Percentiles rank a stretch among this genome's conserved stretches.
These are phyloP conservation scores for Gautieria morchelliformis DNA, from an alignment of 768 basidiomycete genomes.

Conservation along the genomic window DNA sequence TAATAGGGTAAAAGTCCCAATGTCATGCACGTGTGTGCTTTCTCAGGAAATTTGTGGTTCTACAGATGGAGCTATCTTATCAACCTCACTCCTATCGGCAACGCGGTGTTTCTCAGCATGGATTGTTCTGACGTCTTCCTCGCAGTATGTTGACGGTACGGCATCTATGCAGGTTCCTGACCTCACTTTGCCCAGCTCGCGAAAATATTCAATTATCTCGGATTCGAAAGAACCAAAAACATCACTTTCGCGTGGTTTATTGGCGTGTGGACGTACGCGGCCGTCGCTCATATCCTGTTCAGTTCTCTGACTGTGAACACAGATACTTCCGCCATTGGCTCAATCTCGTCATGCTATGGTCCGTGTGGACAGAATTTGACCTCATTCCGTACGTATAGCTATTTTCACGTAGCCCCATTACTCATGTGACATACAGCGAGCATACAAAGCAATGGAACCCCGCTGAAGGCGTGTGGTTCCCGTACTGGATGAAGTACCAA, in stretches of 20 bases:
- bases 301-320: background rate
- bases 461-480: constrained; percentile 57
- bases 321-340: constrained; percentile 94
- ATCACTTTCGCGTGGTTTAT: constrained; percentile 58
- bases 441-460: constrained; percentile 48
- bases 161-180: background rate
- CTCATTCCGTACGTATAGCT: constrained; percentile 56
- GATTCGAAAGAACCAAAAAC: constrained; percentile 52
- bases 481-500: constrained; percentile 73
- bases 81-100: constrained; percentile 81
- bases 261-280: constrained; percentile 66
- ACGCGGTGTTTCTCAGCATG: constrained; percentile 93
- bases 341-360: constrained; percentile 79
- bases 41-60: background rate
- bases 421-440: constrained; percentile 29
- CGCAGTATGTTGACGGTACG: constrained; percentile 43
- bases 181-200: constrained; percentile 41
- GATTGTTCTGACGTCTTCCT: constrained; percentile 88
- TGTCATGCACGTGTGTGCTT: background rate
- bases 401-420: background rate
- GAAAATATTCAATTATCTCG: constrained; percentile 84
- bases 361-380: constrained; percentile 73
- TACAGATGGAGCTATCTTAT: constrained; percentile 73
- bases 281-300: background rate
- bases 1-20: constrained; percentile 59